A percentile compares a stretch with the other conserved stretches of the same genome.
Conservation (phyloP, 2,329 filamentous ascomycete genomes). For the Fusarium musae region DNA sequence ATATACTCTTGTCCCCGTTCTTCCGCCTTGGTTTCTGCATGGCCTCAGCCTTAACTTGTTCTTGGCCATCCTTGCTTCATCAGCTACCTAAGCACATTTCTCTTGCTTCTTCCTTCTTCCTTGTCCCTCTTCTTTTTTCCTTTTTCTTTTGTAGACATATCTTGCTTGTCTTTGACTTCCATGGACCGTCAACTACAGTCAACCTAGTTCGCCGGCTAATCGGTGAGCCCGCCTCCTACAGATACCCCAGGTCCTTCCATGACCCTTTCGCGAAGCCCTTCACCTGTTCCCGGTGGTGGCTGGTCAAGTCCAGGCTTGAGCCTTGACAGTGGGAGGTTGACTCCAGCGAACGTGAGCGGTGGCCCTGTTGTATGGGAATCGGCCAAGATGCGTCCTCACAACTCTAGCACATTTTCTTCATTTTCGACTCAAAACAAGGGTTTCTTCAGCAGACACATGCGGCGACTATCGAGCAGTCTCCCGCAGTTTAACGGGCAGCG, state of each 20-base stretch:
- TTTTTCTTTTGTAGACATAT: background rate
- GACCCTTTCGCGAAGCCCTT: slow-evolving; percentile 89
- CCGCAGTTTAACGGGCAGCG: slow-evolving; percentile 73
- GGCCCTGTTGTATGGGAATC: slow-evolving; percentile 81
- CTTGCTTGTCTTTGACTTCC: slow-evolving; percentile 14
- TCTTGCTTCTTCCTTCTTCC: background rate
- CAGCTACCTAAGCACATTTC: background rate
- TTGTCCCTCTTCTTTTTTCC: background rate
- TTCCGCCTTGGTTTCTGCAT: background rate
- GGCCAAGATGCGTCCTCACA: slow-evolving; percentile 79
- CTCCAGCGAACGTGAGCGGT: slow-evolving; percentile 68
- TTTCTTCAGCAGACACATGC: slow-evolving; percentile 88
- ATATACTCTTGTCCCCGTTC: slow-evolving; percentile 3
- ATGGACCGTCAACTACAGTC: slow-evolving; percentile 22
- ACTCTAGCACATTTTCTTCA: slow-evolving; percentile 78
- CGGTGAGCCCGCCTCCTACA: slow-evolving; percentile 45
- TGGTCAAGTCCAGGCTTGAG: slow-evolving; percentile 88
- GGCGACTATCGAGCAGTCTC: slow-evolving; percentile 80
- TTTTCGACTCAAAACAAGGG: slow-evolving; percentile 85
- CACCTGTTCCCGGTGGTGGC: slow-evolving; percentile 83
- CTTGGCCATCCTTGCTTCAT: slow-evolving; percentile 12
- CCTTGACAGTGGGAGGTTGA: slow-evolving; percentile 76
- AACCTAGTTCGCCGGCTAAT: slow-evolving; percentile 42
- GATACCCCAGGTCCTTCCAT: slow-evolving; percentile 71
- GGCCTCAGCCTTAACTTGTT: slow-evolving; percentile 6